Conservation (phyloP, 768 basidiomycete species). For the Boletus sensibilis region DNA sequence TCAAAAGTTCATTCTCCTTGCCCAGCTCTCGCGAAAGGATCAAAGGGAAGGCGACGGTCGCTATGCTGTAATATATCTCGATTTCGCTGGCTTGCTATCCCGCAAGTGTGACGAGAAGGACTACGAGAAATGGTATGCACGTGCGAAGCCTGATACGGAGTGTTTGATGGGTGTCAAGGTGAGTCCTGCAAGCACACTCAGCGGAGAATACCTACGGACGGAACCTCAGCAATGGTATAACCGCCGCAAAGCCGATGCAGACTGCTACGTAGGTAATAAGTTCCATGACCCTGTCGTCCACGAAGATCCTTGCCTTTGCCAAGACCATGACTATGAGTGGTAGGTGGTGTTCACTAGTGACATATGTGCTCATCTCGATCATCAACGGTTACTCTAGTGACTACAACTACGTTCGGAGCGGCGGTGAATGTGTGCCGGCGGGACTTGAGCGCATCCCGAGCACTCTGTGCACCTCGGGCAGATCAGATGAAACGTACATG, state of each 20-base stretch:
- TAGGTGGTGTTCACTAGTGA: slow-evolving; percentile 36
- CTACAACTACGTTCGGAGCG: slow-evolving; percentile 82
- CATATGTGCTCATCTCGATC: background rate
- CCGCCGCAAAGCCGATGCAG: slow-evolving; percentile 75
- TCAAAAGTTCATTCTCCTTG: slow-evolving; percentile 91
- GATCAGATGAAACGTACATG: slow-evolving; percentile 59
- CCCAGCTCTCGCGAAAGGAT: slow-evolving; percentile 65
- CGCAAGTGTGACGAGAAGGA: slow-evolving; percentile 70
- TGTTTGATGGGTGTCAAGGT: slow-evolving; percentile 97
- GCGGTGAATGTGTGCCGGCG: slow-evolving; percentile 71
- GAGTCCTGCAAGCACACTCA: slow-evolving; percentile 12
- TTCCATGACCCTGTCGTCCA: slow-evolving; percentile 83
- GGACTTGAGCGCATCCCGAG: slow-evolving; percentile 88
- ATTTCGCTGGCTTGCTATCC: slow-evolving; percentile 70
- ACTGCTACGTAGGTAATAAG: slow-evolving; percentile 90
- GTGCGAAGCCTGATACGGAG: slow-evolving; percentile 56
- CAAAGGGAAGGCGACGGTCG: slow-evolving; percentile 51
- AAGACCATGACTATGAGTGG: slow-evolving; percentile 94
- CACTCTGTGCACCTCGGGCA: slow-evolving; percentile 56
- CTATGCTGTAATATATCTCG: slow-evolving; percentile 75
- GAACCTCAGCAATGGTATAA: slow-evolving; percentile 85
- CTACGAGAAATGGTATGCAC: slow-evolving; percentile 87
- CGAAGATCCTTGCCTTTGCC: slow-evolving; percentile 81
- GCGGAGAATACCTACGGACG: background rate
- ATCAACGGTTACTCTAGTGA: slow-evolving; percentile 50